Evolutionary conservation across 2,329 filamentous ascomycete genomes (phyloP).

Genomic region (Nemania sp.): DNA sequence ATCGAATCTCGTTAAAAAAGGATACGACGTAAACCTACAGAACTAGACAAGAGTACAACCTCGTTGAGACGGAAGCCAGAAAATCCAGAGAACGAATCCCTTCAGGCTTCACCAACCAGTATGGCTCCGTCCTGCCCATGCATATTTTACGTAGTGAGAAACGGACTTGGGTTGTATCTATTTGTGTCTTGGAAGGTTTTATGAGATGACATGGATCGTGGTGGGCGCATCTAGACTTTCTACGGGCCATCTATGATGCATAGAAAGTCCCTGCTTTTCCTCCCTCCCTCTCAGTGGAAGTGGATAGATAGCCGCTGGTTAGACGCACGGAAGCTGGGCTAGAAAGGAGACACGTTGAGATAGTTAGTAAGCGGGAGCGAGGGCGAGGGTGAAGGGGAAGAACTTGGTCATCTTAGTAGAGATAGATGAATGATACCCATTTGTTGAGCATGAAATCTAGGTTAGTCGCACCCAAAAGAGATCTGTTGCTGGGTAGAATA

Average conservation of each 20-base stretch:
- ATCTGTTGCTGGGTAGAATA: no score
- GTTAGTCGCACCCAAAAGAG: no score
- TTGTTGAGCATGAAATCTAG: slow-evolving; percentile 20
- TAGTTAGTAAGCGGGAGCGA: background rate
- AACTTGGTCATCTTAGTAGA: slow-evolving; percentile 30
- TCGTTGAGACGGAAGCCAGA: background rate
- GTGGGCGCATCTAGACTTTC: background rate
- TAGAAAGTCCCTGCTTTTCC: background rate
- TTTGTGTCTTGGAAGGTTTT: background rate
- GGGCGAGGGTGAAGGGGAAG: background rate
- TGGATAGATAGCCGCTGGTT: background rate
- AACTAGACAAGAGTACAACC: background rate
- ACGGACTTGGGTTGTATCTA: slow-evolving; percentile 1
- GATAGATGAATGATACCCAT: slow-evolving; percentile 42
- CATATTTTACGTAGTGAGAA: slow-evolving; percentile 8
- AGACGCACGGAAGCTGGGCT: background rate
- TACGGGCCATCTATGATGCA: slow-evolving; percentile 6
- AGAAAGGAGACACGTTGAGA: background rate
- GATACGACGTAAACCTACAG: background rate
- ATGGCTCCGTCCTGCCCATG: background rate
- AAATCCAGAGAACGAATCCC: background rate
- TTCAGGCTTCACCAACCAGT: background rate
- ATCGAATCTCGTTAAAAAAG: slow-evolving; percentile 3
- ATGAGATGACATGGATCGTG: background rate
- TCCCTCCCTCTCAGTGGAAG: background rate